Evolutionary conservation across 1,284 basidiomycete species (phyloP).

Genomic region (Pseudozyma hubeiensis): DNA sequence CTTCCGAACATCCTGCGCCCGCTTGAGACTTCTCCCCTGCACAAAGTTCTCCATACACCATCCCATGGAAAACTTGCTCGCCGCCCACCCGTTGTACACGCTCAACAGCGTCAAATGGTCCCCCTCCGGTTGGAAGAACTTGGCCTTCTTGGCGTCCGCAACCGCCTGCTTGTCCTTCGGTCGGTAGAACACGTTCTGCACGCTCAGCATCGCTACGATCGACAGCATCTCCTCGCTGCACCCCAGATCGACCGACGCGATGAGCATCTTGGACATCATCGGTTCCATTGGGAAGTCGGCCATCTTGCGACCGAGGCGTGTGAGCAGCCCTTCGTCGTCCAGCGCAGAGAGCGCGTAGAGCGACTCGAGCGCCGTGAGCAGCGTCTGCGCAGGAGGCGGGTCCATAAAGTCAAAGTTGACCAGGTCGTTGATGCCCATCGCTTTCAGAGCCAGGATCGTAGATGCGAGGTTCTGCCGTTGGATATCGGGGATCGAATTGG

Average conservation of each 20-base stretch:
- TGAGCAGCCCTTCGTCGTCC: conserved; percentile 95
- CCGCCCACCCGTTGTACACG: conserved; percentile 99
- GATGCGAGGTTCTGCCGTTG: conserved; percentile 92
- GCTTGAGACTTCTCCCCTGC: conserved; percentile 92
- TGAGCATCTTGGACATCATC: conserved; percentile 94
- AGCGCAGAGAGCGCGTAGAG: conserved; percentile 94
- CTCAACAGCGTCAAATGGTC: conserved; percentile 94
- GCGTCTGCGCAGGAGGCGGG: conserved; percentile 93
- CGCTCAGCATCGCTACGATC: conserved; percentile 96
- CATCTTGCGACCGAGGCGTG: conserved; percentile 95
- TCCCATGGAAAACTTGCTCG: conserved; percentile 86
- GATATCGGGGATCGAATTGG: conserved; percentile 97
- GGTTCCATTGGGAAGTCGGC: conserved; percentile 99
- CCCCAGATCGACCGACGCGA: conserved; percentile 92
- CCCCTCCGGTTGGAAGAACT: conserved; percentile 85
- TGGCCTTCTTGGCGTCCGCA: conserved; percentile 98
- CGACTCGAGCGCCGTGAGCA: conserved; percentile 92
- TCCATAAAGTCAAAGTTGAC: conserved; percentile 99
- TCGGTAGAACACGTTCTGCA: conserved; percentile 95
- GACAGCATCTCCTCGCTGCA: conserved; percentile 97
- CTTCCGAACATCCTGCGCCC: conserved; percentile 97
- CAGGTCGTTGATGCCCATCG: conserved; percentile 98
- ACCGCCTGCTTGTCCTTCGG: conserved; percentile 99
- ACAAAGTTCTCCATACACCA: conserved; percentile 88
- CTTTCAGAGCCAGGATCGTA: conserved; percentile 94